Conservation (phyloP, 805 yeast genomes). For the Lipomyces oligophaga region DNA sequence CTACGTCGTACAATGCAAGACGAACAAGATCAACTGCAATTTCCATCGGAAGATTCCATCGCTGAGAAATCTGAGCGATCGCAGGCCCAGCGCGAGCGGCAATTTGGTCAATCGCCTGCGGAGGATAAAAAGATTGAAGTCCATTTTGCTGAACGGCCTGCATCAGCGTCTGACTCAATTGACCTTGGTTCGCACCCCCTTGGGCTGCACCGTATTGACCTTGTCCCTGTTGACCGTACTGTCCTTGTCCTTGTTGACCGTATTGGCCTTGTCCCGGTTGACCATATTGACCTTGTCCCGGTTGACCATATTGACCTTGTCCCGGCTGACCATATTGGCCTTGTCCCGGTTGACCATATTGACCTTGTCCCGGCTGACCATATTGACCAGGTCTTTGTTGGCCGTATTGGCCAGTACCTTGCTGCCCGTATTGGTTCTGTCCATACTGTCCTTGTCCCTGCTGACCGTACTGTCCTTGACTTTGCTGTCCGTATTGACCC, state of each 20-base stretch:
- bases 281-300: conserved; percentile 12
- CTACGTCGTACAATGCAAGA: conserved; percentile 36
- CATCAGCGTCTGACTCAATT: conserved; percentile 28
- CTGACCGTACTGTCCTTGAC: not conserved
- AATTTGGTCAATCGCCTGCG: conserved; percentile 33
- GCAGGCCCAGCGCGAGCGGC: conserved; percentile 31
- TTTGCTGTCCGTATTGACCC: conserved; percentile 1
- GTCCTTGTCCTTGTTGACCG: conserved; percentile 5
- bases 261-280: conserved; percentile 5
- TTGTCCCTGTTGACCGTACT: conserved; percentile 2
- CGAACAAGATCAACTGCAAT: conserved; percentile 34
- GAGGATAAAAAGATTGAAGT: conserved; percentile 34
- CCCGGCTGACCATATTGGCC: conserved; percentile 14
- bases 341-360: conserved; percentile 4
- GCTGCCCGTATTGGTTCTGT: conserved; percentile 18
- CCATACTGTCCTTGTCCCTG: conserved; percentile 2
- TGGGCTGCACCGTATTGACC: not conserved
- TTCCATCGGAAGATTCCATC: conserved; percentile 34
- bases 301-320: conserved; percentile 14
- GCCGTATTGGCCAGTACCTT: not conserved
- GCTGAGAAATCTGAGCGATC: conserved; percentile 24
- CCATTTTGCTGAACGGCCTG: conserved; percentile 33
- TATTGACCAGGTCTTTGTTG: conserved; percentile 1
- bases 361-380: conserved; percentile 1
- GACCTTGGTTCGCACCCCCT: conserved; percentile 10